Evolutionary conservation across 768 basidiomycete species (phyloP).

Genomic region (Phaeotremella fagi): DNA sequence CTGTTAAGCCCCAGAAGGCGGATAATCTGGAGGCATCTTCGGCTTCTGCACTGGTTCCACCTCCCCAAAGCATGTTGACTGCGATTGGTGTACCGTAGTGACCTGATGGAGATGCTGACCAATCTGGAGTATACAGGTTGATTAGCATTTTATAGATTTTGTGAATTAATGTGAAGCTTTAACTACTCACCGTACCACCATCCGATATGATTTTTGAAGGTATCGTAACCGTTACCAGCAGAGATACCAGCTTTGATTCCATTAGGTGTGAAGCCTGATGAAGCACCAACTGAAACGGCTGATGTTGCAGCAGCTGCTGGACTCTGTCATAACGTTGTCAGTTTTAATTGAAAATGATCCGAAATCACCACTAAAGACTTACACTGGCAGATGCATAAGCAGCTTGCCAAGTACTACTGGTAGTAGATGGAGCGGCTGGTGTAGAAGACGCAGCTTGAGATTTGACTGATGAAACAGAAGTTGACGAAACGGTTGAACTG

Average conservation of each 20-base stretch:
- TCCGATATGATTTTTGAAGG: slow-evolving; percentile 31
- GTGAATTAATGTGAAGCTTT: background rate
- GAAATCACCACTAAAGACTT: background rate
- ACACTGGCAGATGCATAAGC: background rate
- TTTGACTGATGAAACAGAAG: background rate
- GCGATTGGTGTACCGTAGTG: slow-evolving; percentile 18
- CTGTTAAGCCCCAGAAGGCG: slow-evolving; percentile 23
- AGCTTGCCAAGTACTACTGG: background rate
- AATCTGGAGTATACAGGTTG: slow-evolving; percentile 6
- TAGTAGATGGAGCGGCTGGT: background rate
- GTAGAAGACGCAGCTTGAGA: background rate
- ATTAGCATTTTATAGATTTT: background rate
- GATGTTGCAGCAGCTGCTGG: background rate
- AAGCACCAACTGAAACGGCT: background rate
- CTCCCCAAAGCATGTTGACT: slow-evolving; percentile 40
- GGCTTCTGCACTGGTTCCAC: slow-evolving; percentile 19
- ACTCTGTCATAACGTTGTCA: background rate
- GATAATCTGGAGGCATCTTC: slow-evolving; percentile 29
- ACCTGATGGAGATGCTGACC: slow-evolving; percentile 27
- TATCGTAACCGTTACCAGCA: slow-evolving; percentile 25
- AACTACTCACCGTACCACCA: slow-evolving; percentile 43
- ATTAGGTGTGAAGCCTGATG: slow-evolving; percentile 24
- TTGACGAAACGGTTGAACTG: background rate
- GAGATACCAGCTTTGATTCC: slow-evolving; percentile 41
- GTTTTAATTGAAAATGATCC: background rate